A percentile compares a stretch with the other conserved stretches of the same genome.
phyloP scores from a whole-genome alignment of 2,329 filamentous ascomycete genomes.

The Dryadomyces quercus-mongolicae region DNA sequence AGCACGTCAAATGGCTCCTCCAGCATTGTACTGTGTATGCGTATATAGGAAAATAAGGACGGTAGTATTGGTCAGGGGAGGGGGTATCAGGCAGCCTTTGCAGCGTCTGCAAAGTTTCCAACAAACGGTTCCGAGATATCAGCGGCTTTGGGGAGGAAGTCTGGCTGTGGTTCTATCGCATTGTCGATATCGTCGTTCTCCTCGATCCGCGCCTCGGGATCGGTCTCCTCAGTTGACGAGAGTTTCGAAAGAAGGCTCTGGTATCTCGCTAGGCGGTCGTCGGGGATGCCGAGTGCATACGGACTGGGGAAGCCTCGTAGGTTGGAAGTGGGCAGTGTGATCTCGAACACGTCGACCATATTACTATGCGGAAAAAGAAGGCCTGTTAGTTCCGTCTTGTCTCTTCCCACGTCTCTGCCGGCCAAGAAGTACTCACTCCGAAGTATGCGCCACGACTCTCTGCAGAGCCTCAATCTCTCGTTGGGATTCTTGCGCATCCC shows the following conservation, averaged over 20 bases:
- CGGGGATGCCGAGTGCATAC: slow-evolving; percentile 41
- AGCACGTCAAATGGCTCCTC: not conserved
- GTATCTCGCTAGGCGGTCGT: slow-evolving; percentile 44
- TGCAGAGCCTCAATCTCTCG: slow-evolving; percentile 53
- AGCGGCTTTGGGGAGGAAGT: slow-evolving; percentile 24
- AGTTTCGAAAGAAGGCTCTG: slow-evolving; percentile 51
- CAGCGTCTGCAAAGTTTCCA: slow-evolving; percentile 49
- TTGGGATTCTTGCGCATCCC: slow-evolving; percentile 50
- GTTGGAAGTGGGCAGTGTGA: slow-evolving; percentile 38
- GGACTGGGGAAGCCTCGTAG: slow-evolving; percentile 23
- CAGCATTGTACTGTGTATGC: not conserved
- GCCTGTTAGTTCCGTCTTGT: not conserved
- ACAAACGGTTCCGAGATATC: slow-evolving; percentile 34
- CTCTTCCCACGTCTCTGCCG: not conserved
- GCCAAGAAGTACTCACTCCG: slow-evolving; percentile 35
- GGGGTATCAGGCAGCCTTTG: slow-evolving; percentile 33
- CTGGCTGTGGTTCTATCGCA: slow-evolving; percentile 30
- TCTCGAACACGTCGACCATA: slow-evolving; percentile 57
- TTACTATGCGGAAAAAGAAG: slow-evolving; percentile 36
- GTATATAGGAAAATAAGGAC: too few species aligned
- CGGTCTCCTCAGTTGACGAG: slow-evolving; percentile 30
- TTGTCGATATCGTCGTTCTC: slow-evolving; percentile 30
- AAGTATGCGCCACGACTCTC: slow-evolving; percentile 50
- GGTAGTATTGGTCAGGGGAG: not conserved
- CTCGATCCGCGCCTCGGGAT: slow-evolving; percentile 37